These are phyloP conservation scores for Phaeosphaeria sp. DNA, from an alignment of 2,329 filamentous ascomycete genomes.

Conservation along the genomic window DNA sequence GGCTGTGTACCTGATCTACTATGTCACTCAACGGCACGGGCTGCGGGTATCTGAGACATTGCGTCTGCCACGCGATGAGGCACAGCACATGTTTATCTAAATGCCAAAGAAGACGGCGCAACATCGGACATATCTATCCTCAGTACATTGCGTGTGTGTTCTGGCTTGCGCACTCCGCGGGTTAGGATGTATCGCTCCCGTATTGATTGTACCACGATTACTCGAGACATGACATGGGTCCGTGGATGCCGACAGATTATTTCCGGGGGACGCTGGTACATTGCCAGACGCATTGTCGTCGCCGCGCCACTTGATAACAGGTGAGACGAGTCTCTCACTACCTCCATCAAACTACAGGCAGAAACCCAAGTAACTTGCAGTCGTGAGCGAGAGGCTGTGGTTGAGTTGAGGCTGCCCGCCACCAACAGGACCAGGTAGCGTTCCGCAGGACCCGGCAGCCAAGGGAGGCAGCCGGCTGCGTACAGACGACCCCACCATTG, in stretches of 20 bases:
- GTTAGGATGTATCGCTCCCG: neutral
- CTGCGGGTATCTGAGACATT: conserved; percentile 10
- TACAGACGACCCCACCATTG: neutral
- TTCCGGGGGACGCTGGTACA: neutral
- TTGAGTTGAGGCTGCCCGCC: neutral
- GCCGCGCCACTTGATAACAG: neutral
- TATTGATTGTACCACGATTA: neutral
- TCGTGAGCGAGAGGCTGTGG: no score
- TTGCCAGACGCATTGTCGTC: neutral
- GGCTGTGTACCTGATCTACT: conserved; percentile 16
- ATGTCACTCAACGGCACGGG: neutral
- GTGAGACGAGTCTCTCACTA: neutral
- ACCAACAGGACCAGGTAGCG: neutral
- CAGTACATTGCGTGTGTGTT: neutral
- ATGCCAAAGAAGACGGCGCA: no score
- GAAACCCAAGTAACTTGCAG: neutral
- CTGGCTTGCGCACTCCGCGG: neutral
- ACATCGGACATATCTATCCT: no score
- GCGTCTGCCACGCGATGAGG: neutral
- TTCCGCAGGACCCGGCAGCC: neutral
- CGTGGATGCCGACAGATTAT: conserved; percentile 2
- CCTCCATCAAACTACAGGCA: neutral
- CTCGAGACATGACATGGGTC: conserved; percentile 1
- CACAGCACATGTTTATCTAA: neutral
- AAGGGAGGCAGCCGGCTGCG: no score